Evolutionary conservation across 2,329 filamentous ascomycete genomes (phyloP).

Genomic region (Ascosphaera apis): DNA sequence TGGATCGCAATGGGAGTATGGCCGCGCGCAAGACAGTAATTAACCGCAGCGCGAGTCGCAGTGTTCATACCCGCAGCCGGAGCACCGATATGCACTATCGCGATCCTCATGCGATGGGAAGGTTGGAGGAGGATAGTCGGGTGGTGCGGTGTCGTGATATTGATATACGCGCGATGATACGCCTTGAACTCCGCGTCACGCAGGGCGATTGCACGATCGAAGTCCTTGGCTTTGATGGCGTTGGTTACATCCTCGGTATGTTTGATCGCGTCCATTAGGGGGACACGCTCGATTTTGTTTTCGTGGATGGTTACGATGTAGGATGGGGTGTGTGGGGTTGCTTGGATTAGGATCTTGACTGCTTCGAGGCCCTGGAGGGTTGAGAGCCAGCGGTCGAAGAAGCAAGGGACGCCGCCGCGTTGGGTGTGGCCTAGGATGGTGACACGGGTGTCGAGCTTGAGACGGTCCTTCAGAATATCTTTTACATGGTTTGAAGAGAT

Average conservation of each 20-base stretch:
- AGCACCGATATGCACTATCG: conserved; percentile 89
- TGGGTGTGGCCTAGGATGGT: conserved; percentile 96
- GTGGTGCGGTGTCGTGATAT: conserved; percentile 65
- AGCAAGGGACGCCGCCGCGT: conserved; percentile 72
- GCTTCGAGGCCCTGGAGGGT: conserved; percentile 89
- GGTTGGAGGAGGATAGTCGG: conserved; percentile 39
- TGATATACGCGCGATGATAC: conserved; percentile 73
- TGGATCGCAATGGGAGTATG: conserved; percentile 83
- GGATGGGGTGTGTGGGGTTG: conserved; percentile 68
- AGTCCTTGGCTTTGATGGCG: conserved; percentile 66
- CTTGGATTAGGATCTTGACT: conserved; percentile 73
- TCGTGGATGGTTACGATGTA: conserved; percentile 93
- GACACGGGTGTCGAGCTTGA: conserved; percentile 75
- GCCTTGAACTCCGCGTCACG: conserved; percentile 87
- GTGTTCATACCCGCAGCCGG: conserved; percentile 97
- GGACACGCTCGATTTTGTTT: conserved; percentile 87
- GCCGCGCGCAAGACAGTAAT: conserved; percentile 78
- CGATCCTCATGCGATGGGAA: conserved; percentile 59
- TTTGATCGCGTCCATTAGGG: conserved; percentile 67
- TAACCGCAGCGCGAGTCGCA: conserved; percentile 75
- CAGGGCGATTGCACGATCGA: conserved; percentile 64
- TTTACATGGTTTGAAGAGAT: conserved; percentile 67
- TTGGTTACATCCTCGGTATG: conserved; percentile 66
- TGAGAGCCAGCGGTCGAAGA: conserved; percentile 80
- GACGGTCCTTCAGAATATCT: conserved; percentile 57